Base-by-base conservation (phyloP, 78 protist species). In the Cyanophora paradoxa region DNA sequence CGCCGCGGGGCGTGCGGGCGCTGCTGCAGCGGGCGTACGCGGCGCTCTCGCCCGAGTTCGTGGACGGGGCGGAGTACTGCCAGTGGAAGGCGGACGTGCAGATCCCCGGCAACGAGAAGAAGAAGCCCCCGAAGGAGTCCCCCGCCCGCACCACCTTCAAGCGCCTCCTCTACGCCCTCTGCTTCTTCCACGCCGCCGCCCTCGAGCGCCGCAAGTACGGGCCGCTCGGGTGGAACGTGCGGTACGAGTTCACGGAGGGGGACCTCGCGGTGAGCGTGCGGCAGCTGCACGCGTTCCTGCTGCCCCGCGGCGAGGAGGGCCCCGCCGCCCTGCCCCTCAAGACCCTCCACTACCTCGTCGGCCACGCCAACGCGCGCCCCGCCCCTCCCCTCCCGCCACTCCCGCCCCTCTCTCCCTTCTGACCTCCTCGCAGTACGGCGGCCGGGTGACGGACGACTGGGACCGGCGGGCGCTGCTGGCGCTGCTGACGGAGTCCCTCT, bases 161-260 rank as follows among this genome's bases (percentile, higher is more conserved):
- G 33, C 64, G 64, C 72, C 86, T 92, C 5, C 34, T 92, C 40
- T 89, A 31, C 65, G 86, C 84, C 24, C 41, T 80, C 39, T 68
- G 83, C 62, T 84, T 89, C 76, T 89, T 87, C 87, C 93, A 92
- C 72, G 88, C 90, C 2, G 63, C 79, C 28, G 28, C 88, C 37
- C 90, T 64, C 34, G 96, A 88, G 63, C 50, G 96, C 37, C 56
- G 83, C 33, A 66, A 79, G 71, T 92, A 83, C 40, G 91, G 93
- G 19, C 75, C 90, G 14, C 76, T 87, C 22, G 96, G 94, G n/a
- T 92, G 82, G 85, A 89, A 87, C 82, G 83, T 89, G 30, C 83
- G 77, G 39, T 92, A 92, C 76, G 96, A 86, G 41, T 92, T 85
- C 82, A 85, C 83, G 61, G 62, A 76, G 24, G 39, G 78, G 20